Conservation (phyloP, 306 rosid species). For the Astragalus membranaceus region DNA sequence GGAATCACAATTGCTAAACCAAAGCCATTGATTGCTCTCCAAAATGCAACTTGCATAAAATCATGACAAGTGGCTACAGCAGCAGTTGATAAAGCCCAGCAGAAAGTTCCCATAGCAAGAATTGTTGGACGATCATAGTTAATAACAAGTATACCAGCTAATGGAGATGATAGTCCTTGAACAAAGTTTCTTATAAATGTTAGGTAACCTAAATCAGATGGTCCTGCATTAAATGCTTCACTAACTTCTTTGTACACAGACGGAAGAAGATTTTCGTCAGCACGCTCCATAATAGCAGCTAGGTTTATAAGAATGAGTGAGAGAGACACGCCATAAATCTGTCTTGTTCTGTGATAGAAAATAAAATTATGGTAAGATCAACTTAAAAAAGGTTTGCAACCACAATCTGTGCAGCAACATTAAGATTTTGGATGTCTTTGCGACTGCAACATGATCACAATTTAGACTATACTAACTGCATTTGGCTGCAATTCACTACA, state of each 20-base stretch:
- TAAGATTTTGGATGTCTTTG: too few relatives aligned
- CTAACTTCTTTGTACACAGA: constrained; percentile 97
- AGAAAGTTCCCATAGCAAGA: constrained; percentile 82
- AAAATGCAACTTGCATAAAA: constrained; percentile 70
- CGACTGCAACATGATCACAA: too few relatives aligned
- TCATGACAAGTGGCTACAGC: constrained; percentile 66
- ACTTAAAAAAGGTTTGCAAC: too few relatives aligned
- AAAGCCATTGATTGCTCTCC: constrained; percentile 91
- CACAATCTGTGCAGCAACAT: too few relatives aligned
- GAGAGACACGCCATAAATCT: constrained; percentile 58
- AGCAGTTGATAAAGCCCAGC: constrained; percentile 97
- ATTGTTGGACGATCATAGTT: constrained; percentile 71
- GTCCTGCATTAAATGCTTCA: constrained; percentile 86
- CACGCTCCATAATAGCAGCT: constrained; percentile 94
- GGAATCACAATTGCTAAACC: constrained; percentile 98
- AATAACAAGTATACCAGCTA: constrained; percentile 82
- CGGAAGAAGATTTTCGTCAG: constrained; percentile 94
- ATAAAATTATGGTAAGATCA: constrained; percentile 1
- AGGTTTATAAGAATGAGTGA: constrained; percentile 80
- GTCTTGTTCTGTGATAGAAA: constrained; percentile 33
- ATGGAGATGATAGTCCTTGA: constrained; percentile 83
- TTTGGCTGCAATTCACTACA: too few relatives aligned
- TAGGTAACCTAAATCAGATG: constrained; percentile 90
- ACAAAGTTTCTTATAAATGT: constrained; percentile 82
- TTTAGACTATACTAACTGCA: too few relatives aligned